A percentile compares a stretch with the other conserved stretches of the same genome.
Evolutionary conservation across 495 filamentous ascomycete genomes (phyloP).

Genomic region (Rusavskia elegans): DNA sequence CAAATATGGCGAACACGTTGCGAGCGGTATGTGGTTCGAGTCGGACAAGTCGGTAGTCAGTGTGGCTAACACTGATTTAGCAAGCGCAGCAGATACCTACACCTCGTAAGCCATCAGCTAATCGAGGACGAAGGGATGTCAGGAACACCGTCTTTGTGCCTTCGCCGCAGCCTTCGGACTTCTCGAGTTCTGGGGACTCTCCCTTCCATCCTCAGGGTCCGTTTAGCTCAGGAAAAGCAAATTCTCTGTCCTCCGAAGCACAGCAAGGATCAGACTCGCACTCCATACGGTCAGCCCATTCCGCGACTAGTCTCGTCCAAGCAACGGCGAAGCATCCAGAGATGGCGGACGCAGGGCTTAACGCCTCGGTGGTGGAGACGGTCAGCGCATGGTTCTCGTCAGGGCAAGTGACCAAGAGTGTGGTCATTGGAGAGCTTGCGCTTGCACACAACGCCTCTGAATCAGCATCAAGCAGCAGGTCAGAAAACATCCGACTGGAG

Average conservation of each 20-base stretch:
- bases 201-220: constrained; percentile 22
- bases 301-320: constrained; percentile 44
- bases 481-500: constrained; percentile 65
- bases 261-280: constrained; percentile 68
- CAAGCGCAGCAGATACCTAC: constrained; percentile 39
- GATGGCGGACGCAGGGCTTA: constrained; percentile 64
- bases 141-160: constrained; percentile 76
- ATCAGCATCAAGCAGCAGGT: constrained; percentile 29
- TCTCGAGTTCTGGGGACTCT: constrained; percentile 12
- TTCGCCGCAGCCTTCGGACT: constrained; percentile 24
- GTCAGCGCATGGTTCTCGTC: constrained; percentile 71
- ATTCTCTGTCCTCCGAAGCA: constrained; percentile 25
- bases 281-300: constrained; percentile 79
- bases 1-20: constrained; percentile 80
- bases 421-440: constrained; percentile 80
- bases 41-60: background rate
- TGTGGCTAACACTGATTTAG: constrained; percentile 21
- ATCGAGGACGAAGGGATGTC: constrained; percentile 81
- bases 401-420: constrained; percentile 51
- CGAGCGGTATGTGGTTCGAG: constrained; percentile 31
- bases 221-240: constrained; percentile 24
- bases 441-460: constrained; percentile 59
- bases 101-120: constrained; percentile 53
- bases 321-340: constrained; percentile 59
- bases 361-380: constrained; percentile 83